Evolutionary conservation across 169 alveolate species (phyloP), one percentile per base, ranked within the genome.

Genomic region (Eimeria necatrix): DNA sequence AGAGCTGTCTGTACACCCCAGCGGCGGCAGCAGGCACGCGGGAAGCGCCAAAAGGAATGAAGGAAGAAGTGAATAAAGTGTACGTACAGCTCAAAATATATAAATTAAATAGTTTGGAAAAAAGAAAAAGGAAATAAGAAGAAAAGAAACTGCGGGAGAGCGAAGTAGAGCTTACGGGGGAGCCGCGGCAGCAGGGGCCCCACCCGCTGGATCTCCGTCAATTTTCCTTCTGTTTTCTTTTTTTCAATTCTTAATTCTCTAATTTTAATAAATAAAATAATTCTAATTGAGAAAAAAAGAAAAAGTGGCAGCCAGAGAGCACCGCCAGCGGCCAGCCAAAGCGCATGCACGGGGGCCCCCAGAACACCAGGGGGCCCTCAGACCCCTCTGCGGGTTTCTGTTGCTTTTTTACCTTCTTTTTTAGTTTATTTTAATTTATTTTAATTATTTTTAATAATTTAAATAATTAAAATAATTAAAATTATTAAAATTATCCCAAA

Each of bases 311-410:
- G 6, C 7, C 8, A 5, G 51, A n/a, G 16, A 9, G 9, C 8
- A 7, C 78, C 14, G 51, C n/a, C 22, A 61, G 74, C 7, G 18
- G 74, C 74, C 18, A 6, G 22, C 22, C 41, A n/a, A 61, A 6
- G 22, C 22, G 74, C 74, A 61, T 61, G 74, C 74, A 16, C 74
- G 14, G 74, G 74, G 74, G n/a, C 74, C 74, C 74, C 74, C n/a
- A 0, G 74, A 10, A 26, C 18, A 14, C 9, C 24, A 20, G 74
- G 74, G 74, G 74, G 41, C 41, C 41, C 41, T 32, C 41, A 32
- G 41, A 32, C 41, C 41, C 41, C 41, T 32, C 41, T 32, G 41
- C 41, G 41, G 41, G 41, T 32, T 32, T 32, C 41, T 26, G 2
- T 61, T 61, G 49, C 26, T 68, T 68, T 68, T 8, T 68, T 22